phyloP scores from a whole-genome alignment of 352 stramenopile genomes.

The Pythium aristosporum region DNA sequence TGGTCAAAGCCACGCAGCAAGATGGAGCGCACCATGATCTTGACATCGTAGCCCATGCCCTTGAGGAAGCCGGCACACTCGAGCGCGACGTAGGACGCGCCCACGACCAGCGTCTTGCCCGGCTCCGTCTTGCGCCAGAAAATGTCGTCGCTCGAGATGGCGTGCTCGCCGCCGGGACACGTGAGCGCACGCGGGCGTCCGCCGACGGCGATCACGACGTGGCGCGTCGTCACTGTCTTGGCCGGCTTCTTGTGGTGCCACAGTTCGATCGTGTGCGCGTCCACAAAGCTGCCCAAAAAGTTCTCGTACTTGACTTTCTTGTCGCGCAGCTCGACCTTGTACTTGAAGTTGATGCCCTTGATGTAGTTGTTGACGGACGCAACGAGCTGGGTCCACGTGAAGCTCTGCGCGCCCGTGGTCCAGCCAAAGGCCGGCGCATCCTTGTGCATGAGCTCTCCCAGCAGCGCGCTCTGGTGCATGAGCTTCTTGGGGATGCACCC shows the following conservation, averaged over 20 bases:
- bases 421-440: slow-evolving; percentile 91
- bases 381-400: slow-evolving; percentile 92
- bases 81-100: slow-evolving; percentile 97
- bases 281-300: slow-evolving; percentile 91
- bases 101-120: slow-evolving; percentile 96
- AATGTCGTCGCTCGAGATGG: slow-evolving; percentile 91
- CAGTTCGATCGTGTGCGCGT: slow-evolving; percentile 92
- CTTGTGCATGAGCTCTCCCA: slow-evolving; percentile 87
- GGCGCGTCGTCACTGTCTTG: slow-evolving; percentile 87
- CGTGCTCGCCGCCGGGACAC: slow-evolving; percentile 90
- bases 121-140: slow-evolving; percentile 85
- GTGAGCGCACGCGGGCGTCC: slow-evolving; percentile 89
- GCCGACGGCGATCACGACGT: slow-evolving; percentile 95
- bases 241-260: slow-evolving; percentile 89
- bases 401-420: slow-evolving; percentile 43
- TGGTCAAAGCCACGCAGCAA: slow-evolving; percentile 97
- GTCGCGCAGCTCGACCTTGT: slow-evolving; percentile 94
- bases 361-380: slow-evolving; percentile 97
- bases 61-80: slow-evolving; percentile 98
- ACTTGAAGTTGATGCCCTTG: slow-evolving; percentile 98
- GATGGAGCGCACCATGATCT: slow-evolving; percentile 96
- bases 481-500: slow-evolving; percentile 99
- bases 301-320: slow-evolving; percentile 96
- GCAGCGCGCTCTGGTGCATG: slow-evolving; percentile 95
- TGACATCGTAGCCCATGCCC: slow-evolving; percentile 95